These are phyloP conservation scores for Thuja plicata DNA, from an alignment of 83 land plant genomes.

Conservation along the genomic window DNA sequence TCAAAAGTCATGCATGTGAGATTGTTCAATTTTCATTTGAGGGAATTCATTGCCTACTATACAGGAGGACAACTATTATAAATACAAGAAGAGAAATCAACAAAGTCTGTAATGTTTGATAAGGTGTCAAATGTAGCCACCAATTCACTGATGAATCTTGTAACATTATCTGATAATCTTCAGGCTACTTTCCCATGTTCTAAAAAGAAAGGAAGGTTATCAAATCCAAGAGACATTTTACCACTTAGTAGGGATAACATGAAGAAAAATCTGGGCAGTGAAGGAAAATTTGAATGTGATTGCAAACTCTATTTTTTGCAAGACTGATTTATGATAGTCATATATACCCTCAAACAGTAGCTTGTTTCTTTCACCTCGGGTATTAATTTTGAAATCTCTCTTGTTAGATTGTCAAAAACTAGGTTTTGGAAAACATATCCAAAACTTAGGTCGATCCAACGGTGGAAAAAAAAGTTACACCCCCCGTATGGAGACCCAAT, in stretches of 20 bases:
- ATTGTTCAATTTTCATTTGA: slow-evolving; percentile 1
- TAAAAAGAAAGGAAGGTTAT: background rate
- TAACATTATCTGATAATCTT: background rate
- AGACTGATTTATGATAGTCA: too few relatives aligned
- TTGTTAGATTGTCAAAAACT: too few relatives aligned
- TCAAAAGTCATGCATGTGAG: background rate
- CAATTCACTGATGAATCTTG: background rate
- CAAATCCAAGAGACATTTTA: background rate
- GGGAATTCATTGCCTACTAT: background rate
- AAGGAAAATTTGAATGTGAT: background rate
- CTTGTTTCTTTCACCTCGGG: too few relatives aligned
- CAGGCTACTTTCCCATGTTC: background rate
- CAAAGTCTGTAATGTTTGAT: slow-evolving; percentile 1
- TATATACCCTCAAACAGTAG: too few relatives aligned
- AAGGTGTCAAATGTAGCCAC: background rate
- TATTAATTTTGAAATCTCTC: too few relatives aligned
- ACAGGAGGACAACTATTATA: background rate
- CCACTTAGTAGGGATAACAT: background rate
- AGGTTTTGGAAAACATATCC: too few relatives aligned
- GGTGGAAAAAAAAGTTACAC: too few relatives aligned
- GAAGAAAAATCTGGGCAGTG: background rate
- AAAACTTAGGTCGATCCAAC: too few relatives aligned
- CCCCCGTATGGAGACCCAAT: too few relatives aligned
- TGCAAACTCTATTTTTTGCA: too few relatives aligned
- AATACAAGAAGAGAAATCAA: background rate